These are phyloP conservation scores for Medicago ruthenica DNA, from an alignment of 306 rosid genomes.

Conservation along the genomic window DNA sequence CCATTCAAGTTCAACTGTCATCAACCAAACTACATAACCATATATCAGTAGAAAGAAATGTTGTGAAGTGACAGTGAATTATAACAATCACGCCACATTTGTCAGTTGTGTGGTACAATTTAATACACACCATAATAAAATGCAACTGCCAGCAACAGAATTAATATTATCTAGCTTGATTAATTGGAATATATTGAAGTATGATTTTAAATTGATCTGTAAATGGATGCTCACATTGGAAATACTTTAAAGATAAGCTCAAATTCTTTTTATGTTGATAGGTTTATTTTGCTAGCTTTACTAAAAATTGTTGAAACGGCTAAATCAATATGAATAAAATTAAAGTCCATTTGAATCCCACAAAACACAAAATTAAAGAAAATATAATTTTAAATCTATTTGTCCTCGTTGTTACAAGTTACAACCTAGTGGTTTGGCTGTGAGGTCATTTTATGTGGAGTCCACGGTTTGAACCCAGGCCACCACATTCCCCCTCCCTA, in stretches of 20 bases:
- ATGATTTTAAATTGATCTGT: conserved; percentile 12
- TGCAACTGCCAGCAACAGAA: conserved; percentile 26
- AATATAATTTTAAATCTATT: background rate
- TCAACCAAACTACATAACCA: background rate
- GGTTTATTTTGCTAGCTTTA: conserved; percentile 1
- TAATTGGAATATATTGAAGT: background rate
- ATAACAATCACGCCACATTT: background rate
- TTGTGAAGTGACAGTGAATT: background rate
- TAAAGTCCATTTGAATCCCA: background rate
- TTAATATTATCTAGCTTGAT: conserved; percentile 15
- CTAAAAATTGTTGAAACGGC: conserved; percentile 19
- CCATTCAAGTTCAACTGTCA: conserved; percentile 24
- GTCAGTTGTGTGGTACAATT: conserved; percentile 6
- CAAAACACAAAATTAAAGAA: background rate
- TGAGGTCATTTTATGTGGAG: no score
- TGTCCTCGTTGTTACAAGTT: no score
- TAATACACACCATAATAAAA: conserved; percentile 2
- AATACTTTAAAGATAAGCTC: background rate
- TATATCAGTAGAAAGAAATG: conserved; percentile 21
- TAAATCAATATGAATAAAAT: conserved; percentile 8
- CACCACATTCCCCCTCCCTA: no score
- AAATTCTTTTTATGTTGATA: conserved; percentile 5
- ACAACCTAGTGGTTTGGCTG: no score
- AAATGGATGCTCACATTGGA: conserved; percentile 9
- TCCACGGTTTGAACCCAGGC: no score